A percentile compares a stretch with the other conserved stretches of the same genome.
Evolutionary conservation across 2,329 filamentous ascomycete species (phyloP).

Genomic region (Alternaria gansuensis): DNA sequence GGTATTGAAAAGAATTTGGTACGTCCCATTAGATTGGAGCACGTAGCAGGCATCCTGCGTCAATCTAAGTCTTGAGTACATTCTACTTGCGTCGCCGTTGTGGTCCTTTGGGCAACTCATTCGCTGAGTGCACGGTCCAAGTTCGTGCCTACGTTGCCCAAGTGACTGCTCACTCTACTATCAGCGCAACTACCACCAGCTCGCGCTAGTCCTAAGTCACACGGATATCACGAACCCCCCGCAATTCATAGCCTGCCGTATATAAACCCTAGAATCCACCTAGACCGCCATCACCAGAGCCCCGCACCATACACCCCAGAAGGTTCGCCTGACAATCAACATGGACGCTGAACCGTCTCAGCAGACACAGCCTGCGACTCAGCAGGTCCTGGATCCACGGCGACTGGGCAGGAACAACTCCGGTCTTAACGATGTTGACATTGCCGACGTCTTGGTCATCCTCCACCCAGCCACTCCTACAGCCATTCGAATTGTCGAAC

Average conservation of each 20-base stretch:
- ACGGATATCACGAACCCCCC: slow-evolving; percentile 8
- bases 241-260: slow-evolving; percentile 1
- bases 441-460: slow-evolving; percentile 88
- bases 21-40: slow-evolving; percentile 35
- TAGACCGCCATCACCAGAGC: no score
- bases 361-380: slow-evolving; percentile 72
- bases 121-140: slow-evolving; percentile 14
- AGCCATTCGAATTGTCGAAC: slow-evolving; percentile 74
- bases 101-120: background rate
- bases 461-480: slow-evolving; percentile 79
- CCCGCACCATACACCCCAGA: background rate
- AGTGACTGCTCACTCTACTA: slow-evolving; percentile 13
- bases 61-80: background rate
- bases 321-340: background rate
- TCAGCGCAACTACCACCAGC: slow-evolving; percentile 13
- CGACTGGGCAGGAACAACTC: slow-evolving; percentile 82
- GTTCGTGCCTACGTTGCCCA: slow-evolving; percentile 14
- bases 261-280: slow-evolving; percentile 4
- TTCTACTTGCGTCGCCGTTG: background rate
- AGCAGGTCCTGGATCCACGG: slow-evolving; percentile 81
- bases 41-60: slow-evolving; percentile 19
- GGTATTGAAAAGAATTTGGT: background rate
- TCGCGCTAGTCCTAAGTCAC: slow-evolving; percentile 8
- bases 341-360: slow-evolving; percentile 43
- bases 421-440: slow-evolving; percentile 81